A percentile compares a stretch with the other conserved stretches of the same genome.
phyloP scores from a whole-genome alignment of 805 yeast genomes.

The Monosporozyma siamensis region DNA sequence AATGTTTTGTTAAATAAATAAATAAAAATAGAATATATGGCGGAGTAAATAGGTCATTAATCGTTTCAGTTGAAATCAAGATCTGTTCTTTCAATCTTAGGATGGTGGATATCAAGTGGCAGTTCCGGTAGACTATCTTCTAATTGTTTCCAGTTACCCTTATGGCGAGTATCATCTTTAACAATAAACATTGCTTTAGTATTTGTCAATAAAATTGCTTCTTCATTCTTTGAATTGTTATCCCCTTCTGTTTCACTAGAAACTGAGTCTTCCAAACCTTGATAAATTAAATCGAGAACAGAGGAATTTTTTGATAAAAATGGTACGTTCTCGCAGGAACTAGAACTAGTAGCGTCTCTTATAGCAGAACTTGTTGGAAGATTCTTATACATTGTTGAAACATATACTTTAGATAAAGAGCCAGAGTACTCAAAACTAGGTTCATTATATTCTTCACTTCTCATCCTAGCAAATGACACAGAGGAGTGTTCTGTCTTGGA shows the following conservation, averaged over 20 bases:
- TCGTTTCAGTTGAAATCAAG: not conserved
- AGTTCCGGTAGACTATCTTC: not conserved
- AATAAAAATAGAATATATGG: no score
- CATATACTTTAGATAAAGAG: no score
- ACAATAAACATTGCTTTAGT: slow-evolving; percentile 6
- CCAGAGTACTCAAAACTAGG: no score
- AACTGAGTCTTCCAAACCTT: slow-evolving; percentile 11
- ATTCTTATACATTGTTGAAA: no score
- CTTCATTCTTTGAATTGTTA: not conserved
- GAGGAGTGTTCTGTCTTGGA: not conserved
- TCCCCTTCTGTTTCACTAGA: not conserved
- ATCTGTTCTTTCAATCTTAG: not conserved
- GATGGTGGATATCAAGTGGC: not conserved
- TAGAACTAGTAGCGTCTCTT: no score
- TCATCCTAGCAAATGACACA: not conserved
- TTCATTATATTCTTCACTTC: no score
- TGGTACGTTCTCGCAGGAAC: no score
- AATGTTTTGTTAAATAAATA: no score
- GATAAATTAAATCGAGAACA: slow-evolving; percentile 20
- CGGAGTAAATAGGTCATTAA: no score
- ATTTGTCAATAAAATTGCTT: not conserved
- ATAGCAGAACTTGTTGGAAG: no score
- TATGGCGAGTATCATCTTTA: slow-evolving; percentile 4
- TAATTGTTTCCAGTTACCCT: slow-evolving; percentile 5
- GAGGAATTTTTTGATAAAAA: slow-evolving; percentile 10